Percentiles rank a stretch among this genome's conserved stretches.
phyloP scores from a whole-genome alignment of 345 rosid species.

The Streptanthus diversifolius region DNA sequence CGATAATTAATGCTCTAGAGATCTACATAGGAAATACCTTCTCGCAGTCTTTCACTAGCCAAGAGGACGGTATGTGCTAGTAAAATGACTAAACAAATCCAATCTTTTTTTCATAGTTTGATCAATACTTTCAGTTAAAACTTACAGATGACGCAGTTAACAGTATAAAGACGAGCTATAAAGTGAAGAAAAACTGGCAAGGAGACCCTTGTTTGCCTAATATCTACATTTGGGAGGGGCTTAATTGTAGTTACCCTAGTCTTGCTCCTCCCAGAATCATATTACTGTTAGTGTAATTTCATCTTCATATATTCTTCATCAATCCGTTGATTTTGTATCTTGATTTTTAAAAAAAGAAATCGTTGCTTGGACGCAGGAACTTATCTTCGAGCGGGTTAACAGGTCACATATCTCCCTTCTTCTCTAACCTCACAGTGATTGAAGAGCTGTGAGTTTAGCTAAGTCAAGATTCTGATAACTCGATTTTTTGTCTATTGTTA shows the following conservation, averaged over 20 bases:
- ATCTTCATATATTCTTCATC: neutral
- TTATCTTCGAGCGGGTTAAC: conserved; percentile 39
- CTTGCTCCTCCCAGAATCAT: conserved; percentile 36
- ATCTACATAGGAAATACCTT: conserved; percentile 17
- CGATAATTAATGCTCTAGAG: conserved; percentile 38
- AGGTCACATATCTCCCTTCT: conserved; percentile 27
- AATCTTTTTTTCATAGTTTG: neutral
- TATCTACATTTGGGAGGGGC: conserved; percentile 39
- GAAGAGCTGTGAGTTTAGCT: conserved; percentile 40
- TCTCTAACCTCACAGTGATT: conserved; percentile 38
- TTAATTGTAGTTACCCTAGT: conserved; percentile 33
- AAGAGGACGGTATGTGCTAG: conserved; percentile 33
- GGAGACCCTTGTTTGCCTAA: conserved; percentile 52
- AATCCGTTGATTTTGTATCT: neutral
- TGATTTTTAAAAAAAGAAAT: neutral
- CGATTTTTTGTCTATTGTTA: neutral
- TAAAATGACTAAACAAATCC: neutral
- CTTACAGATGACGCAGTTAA: conserved; percentile 36
- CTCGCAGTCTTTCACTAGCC: conserved; percentile 21
- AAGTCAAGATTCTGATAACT: neutral
- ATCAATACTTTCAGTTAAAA: neutral
- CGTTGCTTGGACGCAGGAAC: conserved; percentile 15
- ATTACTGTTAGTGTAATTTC: conserved; percentile 38
- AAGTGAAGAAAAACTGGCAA: conserved; percentile 42
- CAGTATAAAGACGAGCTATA: conserved; percentile 35